phyloP scores from a whole-genome alignment of 2,329 filamentous ascomycete genomes.

The Talaromyces rugulosus region DNA sequence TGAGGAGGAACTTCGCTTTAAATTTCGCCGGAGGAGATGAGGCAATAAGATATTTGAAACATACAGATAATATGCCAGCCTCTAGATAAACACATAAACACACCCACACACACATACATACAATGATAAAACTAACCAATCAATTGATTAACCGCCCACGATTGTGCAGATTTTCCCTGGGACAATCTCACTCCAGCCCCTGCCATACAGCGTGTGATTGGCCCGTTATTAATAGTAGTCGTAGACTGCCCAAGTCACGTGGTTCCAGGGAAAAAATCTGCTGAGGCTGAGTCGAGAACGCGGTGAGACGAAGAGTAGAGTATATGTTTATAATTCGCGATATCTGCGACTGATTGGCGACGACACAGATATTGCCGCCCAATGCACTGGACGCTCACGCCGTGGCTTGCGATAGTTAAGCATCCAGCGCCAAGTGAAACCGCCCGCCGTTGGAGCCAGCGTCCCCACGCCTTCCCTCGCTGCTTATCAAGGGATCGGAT shows the following conservation, averaged over 20 bases:
- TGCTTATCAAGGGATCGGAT: background rate
- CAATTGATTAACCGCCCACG: background rate
- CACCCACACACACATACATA: background rate
- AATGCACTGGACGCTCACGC: background rate
- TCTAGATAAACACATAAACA: background rate
- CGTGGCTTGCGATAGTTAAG: background rate
- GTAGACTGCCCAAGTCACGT: background rate
- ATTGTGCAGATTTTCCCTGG: background rate
- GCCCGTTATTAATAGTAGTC: background rate
- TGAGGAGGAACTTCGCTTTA: conserved; percentile 54
- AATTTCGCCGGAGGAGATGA: conserved; percentile 44
- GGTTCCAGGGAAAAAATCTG: background rate
- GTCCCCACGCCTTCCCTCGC: background rate
- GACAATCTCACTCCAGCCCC: background rate
- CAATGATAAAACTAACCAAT: background rate
- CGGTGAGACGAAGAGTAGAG: background rate
- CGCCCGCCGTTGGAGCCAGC: background rate
- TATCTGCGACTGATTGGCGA: background rate
- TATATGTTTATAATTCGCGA: background rate
- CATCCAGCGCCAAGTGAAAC: conserved; percentile 10
- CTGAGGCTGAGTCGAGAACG: background rate
- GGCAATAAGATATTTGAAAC: background rate
- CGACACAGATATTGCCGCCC: background rate
- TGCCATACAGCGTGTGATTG: background rate
- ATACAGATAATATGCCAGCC: background rate